These are phyloP conservation scores for Dactylonectria macrodidyma DNA, from an alignment of 2,329 filamentous ascomycete genomes.

Conservation along the genomic window DNA sequence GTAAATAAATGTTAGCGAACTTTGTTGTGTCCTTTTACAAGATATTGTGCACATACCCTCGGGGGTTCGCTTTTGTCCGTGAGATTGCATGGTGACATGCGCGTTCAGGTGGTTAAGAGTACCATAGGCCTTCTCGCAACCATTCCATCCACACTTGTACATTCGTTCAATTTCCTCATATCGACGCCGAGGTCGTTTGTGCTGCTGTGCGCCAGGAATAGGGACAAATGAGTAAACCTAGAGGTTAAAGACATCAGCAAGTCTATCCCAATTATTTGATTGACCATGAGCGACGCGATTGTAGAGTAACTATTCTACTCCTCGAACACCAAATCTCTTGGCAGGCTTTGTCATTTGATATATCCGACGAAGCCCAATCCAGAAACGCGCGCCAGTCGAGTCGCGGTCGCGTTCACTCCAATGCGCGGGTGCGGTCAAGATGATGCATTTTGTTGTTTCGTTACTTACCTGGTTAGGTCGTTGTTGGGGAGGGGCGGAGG, in stretches of 20 bases:
- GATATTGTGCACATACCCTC: constrained; percentile 79
- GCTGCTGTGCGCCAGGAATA: constrained; percentile 96
- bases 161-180: constrained; percentile 99
- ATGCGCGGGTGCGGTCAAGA: neutral
- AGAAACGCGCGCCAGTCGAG: neutral
- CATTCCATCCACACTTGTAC: constrained; percentile 99
- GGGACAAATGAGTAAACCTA: constrained; percentile 98
- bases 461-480: constrained; percentile 73
- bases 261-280: neutral
- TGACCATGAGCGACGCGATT: neutral
- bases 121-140: constrained; percentile 98
- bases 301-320: neutral
- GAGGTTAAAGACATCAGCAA: neutral
- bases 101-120: constrained; percentile 98
- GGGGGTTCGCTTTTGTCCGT: constrained; percentile 93
- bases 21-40: neutral
- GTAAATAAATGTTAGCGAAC: constrained; percentile 46
- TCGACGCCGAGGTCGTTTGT: constrained; percentile 92
- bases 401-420: too few species aligned
- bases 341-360: neutral
- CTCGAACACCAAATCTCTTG: neutral
- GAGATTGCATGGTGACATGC: constrained; percentile 98
- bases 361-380: neutral
- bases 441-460: neutral
- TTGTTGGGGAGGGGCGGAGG: constrained; percentile 68